Evolutionary conservation across 1,284 basidiomycete genomes (phyloP).

Genomic region (Mixia osmundae): DNA sequence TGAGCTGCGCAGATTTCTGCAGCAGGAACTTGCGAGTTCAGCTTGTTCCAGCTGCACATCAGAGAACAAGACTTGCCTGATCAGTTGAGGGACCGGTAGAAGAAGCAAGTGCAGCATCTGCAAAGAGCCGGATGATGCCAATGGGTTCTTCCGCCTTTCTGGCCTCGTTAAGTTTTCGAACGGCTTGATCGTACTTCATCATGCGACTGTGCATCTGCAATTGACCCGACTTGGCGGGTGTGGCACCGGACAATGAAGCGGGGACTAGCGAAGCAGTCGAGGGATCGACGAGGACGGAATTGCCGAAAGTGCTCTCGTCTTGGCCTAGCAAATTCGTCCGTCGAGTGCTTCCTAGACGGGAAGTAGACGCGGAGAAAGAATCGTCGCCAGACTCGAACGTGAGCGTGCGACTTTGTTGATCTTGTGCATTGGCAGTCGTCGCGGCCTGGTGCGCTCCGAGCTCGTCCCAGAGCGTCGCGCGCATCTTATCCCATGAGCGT

Average conservation of each 20-base stretch:
- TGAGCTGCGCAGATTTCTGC: no score
- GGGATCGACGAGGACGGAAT: constrained; percentile 7
- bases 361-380: no score
- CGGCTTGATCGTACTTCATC: constrained; percentile 73
- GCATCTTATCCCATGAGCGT: no score
- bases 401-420: no score
- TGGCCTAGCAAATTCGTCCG: not conserved
- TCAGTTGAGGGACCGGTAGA: not conserved
- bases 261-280: not conserved
- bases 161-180: constrained; percentile 46
- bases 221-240: no score
- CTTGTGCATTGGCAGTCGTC: no score
- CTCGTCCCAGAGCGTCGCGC: no score
- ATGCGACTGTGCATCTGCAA: constrained; percentile 50
- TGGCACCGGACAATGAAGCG: no score
- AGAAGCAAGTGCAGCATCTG: constrained; percentile 4
- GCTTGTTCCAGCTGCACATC: no score
- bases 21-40: no score
- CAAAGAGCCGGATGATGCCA: constrained; percentile 31
- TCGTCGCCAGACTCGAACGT: no score
- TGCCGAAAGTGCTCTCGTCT: not conserved
- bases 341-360: not conserved
- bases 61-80: not conserved
- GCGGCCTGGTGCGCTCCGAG: no score
- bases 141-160: constrained; percentile 45